phyloP scores from a whole-genome alignment of 306 rosid genomes.

The Quercus engelmannii region DNA sequence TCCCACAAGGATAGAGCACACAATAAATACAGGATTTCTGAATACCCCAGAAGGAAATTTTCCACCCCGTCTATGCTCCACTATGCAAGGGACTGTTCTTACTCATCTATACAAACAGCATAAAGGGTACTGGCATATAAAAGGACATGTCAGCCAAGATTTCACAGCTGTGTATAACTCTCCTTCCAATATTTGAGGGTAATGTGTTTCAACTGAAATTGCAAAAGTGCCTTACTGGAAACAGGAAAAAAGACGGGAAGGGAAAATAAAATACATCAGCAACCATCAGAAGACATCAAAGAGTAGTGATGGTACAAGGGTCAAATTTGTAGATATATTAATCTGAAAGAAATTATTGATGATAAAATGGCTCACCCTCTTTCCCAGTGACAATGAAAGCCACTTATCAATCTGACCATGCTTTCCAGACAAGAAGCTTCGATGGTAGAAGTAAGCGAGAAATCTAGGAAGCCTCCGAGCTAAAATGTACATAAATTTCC shows the following conservation, averaged over 20 bases:
- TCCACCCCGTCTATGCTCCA: neutral
- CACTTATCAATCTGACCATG: constrained; percentile 81
- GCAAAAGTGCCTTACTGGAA: neutral
- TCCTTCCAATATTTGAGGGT: neutral
- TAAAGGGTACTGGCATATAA: neutral
- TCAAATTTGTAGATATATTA: neutral
- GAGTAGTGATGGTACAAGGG: neutral
- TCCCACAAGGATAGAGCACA: too few relatives aligned
- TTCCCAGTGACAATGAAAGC: constrained; percentile 86
- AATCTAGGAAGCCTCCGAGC: constrained; percentile 64
- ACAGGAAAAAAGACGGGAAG: neutral
- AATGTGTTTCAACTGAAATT: neutral
- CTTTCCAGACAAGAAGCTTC: constrained; percentile 88
- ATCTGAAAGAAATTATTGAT: neutral
- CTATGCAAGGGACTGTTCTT: neutral
- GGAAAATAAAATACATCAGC: neutral
- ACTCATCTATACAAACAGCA: neutral
- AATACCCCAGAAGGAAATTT: too few relatives aligned
- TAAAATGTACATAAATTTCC: constrained; percentile 66
- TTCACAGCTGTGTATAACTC: neutral
- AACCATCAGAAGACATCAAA: neutral
- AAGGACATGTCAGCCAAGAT: neutral
- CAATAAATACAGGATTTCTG: too few relatives aligned
- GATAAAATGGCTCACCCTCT: constrained; percentile 56
- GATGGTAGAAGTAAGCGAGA: constrained; percentile 65